Evolutionary conservation across 352 stramenopile species (phyloP), one percentile per base, ranked within the genome.

Genomic region (Blastocystis sp.): DNA sequence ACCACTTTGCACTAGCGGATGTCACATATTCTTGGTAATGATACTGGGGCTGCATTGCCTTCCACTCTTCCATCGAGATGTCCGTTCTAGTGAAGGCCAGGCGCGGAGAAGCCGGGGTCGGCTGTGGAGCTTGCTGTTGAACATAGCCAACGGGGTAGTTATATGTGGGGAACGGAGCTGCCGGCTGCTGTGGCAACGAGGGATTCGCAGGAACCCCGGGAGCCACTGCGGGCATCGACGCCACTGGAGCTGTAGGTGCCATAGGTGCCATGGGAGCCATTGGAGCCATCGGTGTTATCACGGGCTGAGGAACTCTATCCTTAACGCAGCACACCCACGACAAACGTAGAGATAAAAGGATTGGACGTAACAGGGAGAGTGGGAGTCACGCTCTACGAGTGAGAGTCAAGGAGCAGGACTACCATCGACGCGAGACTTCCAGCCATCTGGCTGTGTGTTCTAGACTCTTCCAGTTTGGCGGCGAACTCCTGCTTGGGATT

Each of bases 61-160:
- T 61, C 80, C 80, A 79, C 51, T 90, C 80, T 62, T 90, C 80
- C 80, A 90, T 90, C 3, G 80, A 90, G 19, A 81, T 79, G 6
- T 76, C 61, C 21, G 67, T 79, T 66, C 74, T 50, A 24, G 80
- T 65, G 35, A 71, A 90, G 21, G 69, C 67, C 67, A 90, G n/a
- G 24, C 61, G 50, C n/a, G n/a, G n/a, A 69, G 67, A 39, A 67
- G 31, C 19, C 35, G 62, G 37, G 1, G 29, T 70, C 3, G 77
- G 41, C n/a, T 21, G 26, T 50, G 31, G 29, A 12, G 59, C 59
- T 12, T 33, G 24, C 12, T 3, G 16, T 31, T 39, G 39, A 51
- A 71, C 70, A 65, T 62, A 26, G 33, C 35, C 50, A 59, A 19
- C n/a, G n/a, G n/a, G n/a, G n/a, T n/a, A n/a, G n/a, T n/a, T n/a